Evolutionary conservation across 176 grass and related monocot species (phyloP).

Genomic region (Eleusine coracana): DNA sequence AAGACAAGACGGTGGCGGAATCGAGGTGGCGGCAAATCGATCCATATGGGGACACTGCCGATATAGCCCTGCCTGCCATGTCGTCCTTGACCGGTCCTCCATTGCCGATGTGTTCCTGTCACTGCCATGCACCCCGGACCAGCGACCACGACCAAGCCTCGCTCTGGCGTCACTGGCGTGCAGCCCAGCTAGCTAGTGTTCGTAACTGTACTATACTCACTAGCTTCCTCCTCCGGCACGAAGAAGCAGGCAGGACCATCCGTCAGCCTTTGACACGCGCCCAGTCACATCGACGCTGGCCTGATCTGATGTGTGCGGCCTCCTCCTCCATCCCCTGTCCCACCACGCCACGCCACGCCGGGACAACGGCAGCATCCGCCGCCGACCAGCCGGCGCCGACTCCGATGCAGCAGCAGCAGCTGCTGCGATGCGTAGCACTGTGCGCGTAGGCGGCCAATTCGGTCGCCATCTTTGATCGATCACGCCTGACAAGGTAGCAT

Average conservation of each 20-base stretch:
- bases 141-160: slow-evolving; percentile 38
- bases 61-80: not conserved
- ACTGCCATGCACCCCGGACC: slow-evolving; percentile 43
- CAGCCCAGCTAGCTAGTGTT: not conserved
- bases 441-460: slow-evolving; percentile 2
- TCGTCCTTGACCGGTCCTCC: not conserved
- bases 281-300: slow-evolving; percentile 27
- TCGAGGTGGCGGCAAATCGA: not conserved
- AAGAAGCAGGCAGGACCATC: not conserved
- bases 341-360: slow-evolving; percentile 49
- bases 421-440: not conserved
- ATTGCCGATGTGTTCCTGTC: slow-evolving; percentile 44
- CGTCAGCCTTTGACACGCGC: slow-evolving; percentile 50
- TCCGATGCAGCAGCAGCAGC: slow-evolving; percentile 14
- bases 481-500: slow-evolving; percentile 35
- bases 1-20: not conserved
- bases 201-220: not conserved
- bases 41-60: not conserved
- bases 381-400: slow-evolving; percentile 29
- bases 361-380: slow-evolving; percentile 29
- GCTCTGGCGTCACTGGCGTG: not conserved
- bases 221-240: not conserved
- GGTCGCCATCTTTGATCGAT: slow-evolving; percentile 21
- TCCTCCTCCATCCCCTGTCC: not conserved
- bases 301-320: not conserved